Evolutionary conservation across 169 alveolate genomes (phyloP).

Genomic region (Eimeria falciformis): DNA sequence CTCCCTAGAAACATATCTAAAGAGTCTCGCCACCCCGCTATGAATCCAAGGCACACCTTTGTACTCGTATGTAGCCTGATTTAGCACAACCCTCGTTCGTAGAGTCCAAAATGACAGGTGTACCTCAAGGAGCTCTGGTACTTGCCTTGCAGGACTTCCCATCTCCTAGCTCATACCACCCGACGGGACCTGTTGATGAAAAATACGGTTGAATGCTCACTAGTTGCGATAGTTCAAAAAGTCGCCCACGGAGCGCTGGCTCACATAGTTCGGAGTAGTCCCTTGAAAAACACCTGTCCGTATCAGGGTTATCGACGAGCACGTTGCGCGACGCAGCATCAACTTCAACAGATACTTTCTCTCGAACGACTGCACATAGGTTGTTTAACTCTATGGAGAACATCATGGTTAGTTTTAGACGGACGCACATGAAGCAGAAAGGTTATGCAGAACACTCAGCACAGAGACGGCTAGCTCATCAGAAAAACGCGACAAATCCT

Average conservation of each 20-base stretch:
- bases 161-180: constrained; percentile 59
- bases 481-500: constrained; percentile 35
- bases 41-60: constrained; percentile 3
- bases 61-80: constrained; percentile 34
- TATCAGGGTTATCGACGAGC: constrained; percentile 48
- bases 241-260: too few species aligned
- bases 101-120: background rate
- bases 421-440: constrained; percentile 34
- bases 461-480: constrained; percentile 64
- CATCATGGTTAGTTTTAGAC: background rate
- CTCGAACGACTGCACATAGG: constrained; percentile 15
- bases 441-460: constrained; percentile 47
- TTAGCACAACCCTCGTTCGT: background rate
- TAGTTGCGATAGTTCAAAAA: too few species aligned
- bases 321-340: constrained; percentile 66
- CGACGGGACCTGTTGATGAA: constrained; percentile 35
- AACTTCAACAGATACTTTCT: constrained; percentile 50
- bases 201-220: too few species aligned
- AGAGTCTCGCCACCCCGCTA: background rate
- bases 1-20: constrained; percentile 6
- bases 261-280: constrained; percentile 41
- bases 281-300: constrained; percentile 30
- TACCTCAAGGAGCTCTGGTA: background rate
- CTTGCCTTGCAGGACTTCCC: constrained; percentile 72
- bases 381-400: background rate